These are phyloP conservation scores for Cystobasidium tubakii DNA, from an alignment of 768 basidiomycete genomes.

Conservation along the genomic window DNA sequence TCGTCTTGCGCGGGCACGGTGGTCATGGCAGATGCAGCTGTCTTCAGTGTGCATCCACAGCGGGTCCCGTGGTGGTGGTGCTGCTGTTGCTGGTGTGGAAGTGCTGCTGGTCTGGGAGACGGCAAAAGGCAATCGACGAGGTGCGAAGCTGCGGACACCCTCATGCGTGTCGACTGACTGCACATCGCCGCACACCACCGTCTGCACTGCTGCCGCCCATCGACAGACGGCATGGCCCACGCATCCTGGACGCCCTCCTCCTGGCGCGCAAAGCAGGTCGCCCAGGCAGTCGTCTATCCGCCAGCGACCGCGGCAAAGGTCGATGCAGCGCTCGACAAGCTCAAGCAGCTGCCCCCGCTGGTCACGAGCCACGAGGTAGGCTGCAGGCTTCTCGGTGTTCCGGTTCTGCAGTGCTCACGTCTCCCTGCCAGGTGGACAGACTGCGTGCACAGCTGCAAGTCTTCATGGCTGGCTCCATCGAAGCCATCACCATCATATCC, in stretches of 20 bases:
- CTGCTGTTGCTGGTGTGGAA: too few species aligned
- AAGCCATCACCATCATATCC: too few species aligned
- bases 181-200: too few species aligned
- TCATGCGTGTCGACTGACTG: too few species aligned
- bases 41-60: too few species aligned
- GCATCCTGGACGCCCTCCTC: slow-evolving; percentile 66
- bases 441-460: slow-evolving; percentile 38
- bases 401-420: neutral
- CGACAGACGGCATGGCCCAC: neutral
- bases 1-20: too few species aligned
- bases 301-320: neutral
- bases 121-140: too few species aligned
- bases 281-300: slow-evolving; percentile 58
- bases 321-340: slow-evolving; percentile 50
- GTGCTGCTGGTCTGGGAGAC: too few species aligned
- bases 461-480: slow-evolving; percentile 9
- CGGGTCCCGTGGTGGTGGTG: too few species aligned
- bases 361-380: slow-evolving; percentile 86
- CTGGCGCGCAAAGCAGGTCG: slow-evolving; percentile 70
- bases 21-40: too few species aligned
- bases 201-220: too few species aligned
- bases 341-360: slow-evolving; percentile 73
- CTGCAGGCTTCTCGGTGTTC: slow-evolving; percentile 7
- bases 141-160: too few species aligned
- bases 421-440: slow-evolving; percentile 47